Base-by-base conservation (phyloP, 2,329 filamentous ascomycete species). In the Fusarium begoniae region DNA sequence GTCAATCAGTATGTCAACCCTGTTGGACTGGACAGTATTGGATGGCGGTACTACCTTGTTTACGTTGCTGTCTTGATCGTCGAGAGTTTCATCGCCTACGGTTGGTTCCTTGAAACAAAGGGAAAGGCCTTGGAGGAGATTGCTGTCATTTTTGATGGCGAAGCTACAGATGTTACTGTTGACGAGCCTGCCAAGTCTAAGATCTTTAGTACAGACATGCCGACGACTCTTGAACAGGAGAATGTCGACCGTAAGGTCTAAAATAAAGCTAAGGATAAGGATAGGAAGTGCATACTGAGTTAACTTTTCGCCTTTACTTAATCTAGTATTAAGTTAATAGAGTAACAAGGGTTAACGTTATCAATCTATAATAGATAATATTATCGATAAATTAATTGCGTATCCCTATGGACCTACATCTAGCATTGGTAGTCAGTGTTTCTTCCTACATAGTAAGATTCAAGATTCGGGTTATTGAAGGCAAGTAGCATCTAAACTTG, bases 31-130 rank as follows among this genome's bases (percentile, higher is more conserved):
- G 84, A 82, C 0, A 77, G 83, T 5, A 84, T 90, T 32, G 82
- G 83, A 0, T 90, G 87, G 83, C 85, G 82, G 73, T 90, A 87
- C 70, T 90, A 90, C 79, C 87, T 90, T 68, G 83, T 90, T 22
- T 90, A 90, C 63, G 86, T 87, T 47, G 84, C 82, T 14, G 82
- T 84, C 2, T 63, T 86, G 5, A 80, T 82, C 0, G 84, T 85
- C 0, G 84, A 90, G 63, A 87, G 82, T 72, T 85, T 89, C 51
- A 77, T 88, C 57, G 78, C 77, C 3, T 82, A 79, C 24, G 76
- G 75, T 0, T 79, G 73, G 75, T 90, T 90, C 76, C 84, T 84
- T 24, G 87, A 89, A 79, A 88, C 87, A 0, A 87, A 87, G 70
- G 83, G 86, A 28, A 80, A 77, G 24, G 75, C 80, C 1, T 63